Evolutionary conservation across 1,139 yeast species (phyloP).

Genomic region (Sugiyamaella xylanicola): DNA sequence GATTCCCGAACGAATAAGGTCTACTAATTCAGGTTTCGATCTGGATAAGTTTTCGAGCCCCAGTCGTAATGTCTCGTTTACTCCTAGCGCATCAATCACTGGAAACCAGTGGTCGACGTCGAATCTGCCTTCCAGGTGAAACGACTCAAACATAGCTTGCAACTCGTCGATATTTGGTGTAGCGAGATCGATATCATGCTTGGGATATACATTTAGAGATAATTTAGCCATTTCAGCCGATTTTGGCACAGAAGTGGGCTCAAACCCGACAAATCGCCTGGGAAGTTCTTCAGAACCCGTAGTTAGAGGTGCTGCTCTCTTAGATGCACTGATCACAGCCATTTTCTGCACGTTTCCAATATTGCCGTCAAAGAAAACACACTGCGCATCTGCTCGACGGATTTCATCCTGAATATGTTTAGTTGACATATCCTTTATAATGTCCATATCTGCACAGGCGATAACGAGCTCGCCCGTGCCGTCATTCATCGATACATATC

Average conservation of each 20-base stretch:
- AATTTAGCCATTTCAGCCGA: conserved; percentile 44
- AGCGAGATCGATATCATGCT: conserved; percentile 47
- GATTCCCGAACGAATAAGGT: conserved; percentile 50
- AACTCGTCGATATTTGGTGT: conserved; percentile 75
- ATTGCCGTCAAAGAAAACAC: conserved; percentile 70
- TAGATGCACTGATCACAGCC: conserved; percentile 43
- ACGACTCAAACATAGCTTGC: conserved; percentile 53
- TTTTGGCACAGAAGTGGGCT: conserved; percentile 76
- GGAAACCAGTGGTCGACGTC: conserved; percentile 77
- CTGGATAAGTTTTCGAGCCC: conserved; percentile 42
- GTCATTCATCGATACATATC: conserved; percentile 71
- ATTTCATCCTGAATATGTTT: conserved; percentile 45
- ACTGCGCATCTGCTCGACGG: conserved; percentile 39
- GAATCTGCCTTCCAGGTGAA: conserved; percentile 53
- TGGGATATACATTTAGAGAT: conserved; percentile 42
- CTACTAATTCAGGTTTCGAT: conserved; percentile 36
- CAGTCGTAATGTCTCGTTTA: conserved; percentile 52
- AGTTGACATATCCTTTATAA: conserved; percentile 55
- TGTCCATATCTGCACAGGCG: conserved; percentile 85
- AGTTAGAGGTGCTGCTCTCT: conserved; percentile 19
- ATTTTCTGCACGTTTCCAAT: conserved; percentile 51
- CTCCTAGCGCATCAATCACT: conserved; percentile 60
- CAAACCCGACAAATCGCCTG: conserved; percentile 56
- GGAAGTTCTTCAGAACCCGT: conserved; percentile 29
- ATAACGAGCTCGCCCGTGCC: conserved; percentile 62